Conservation (phyloP, 192 early-diverging fungal species). For the Coemansia sp. region DNA sequence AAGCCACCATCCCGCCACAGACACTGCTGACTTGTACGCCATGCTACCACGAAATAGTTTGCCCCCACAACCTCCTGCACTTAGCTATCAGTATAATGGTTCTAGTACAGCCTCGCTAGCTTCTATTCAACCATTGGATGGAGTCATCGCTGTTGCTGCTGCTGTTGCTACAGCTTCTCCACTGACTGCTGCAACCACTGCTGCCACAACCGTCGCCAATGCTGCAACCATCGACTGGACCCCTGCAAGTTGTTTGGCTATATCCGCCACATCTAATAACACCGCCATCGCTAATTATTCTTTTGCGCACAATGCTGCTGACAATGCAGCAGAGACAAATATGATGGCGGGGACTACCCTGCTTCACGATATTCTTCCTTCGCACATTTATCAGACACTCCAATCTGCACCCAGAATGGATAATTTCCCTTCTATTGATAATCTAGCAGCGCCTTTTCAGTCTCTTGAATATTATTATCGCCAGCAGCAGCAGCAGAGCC, state of each 20-base stretch:
- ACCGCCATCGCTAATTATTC: constrained; percentile 2
- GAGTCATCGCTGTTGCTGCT: constrained; percentile 6
- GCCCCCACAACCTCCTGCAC: constrained; percentile 8
- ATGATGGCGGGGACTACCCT: constrained; percentile 15
- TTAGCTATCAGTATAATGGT: not conserved
- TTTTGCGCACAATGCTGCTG: constrained; percentile 4
- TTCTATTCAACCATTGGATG: constrained; percentile 20
- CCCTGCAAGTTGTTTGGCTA: constrained; percentile 40
- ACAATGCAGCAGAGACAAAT: constrained; percentile 23
- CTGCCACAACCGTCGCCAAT: constrained; percentile 38
- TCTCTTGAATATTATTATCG: constrained; percentile 8
- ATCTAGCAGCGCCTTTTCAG: constrained; percentile 31
- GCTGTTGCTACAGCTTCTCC: constrained; percentile 21
- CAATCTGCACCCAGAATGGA: constrained; percentile 39
- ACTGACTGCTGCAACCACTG: constrained; percentile 38
- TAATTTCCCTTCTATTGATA: constrained; percentile 39
- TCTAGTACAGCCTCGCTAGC: not conserved
- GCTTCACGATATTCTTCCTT: constrained; percentile 28
- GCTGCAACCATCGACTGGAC: constrained; percentile 31
- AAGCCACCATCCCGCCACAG: constrained; percentile 53
- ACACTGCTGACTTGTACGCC: constrained; percentile 50
- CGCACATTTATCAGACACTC: constrained; percentile 25
- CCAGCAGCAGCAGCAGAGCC: constrained; percentile 7
- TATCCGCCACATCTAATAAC: constrained; percentile 21
- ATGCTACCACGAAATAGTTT: constrained; percentile 33